These are phyloP conservation scores for Pestalotiopsis sp. DNA, from an alignment of 2,329 filamentous ascomycete species.

Conservation along the genomic window DNA sequence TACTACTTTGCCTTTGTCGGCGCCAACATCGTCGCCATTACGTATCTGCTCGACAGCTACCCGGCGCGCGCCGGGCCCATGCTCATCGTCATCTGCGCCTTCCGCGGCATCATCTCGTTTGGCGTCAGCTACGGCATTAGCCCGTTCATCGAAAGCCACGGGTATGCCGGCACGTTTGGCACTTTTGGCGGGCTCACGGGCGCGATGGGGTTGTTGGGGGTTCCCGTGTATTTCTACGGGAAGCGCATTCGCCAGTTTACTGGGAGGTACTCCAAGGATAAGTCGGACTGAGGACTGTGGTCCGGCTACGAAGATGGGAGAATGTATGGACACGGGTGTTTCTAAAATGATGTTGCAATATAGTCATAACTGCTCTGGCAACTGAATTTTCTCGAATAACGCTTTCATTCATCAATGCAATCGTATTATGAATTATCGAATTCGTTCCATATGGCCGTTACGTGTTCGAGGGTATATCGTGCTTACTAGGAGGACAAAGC, in stretches of 20 bases:
- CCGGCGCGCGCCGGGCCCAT: constrained; percentile 43
- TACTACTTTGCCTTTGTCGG: constrained; percentile 42
- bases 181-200: constrained; percentile 35
- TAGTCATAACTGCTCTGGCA: too few relatives aligned
- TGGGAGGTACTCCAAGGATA: constrained; percentile 22
- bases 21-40: constrained; percentile 46
- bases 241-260: constrained; percentile 32
- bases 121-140: constrained; percentile 33
- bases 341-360: too few relatives aligned
- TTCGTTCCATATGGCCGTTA: too few relatives aligned
- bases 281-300: not conserved
- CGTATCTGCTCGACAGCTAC: constrained; percentile 47
- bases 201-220: constrained; percentile 28
- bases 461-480: too few relatives aligned
- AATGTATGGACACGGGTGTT: too few relatives aligned
- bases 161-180: constrained; percentile 36
- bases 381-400: too few relatives aligned
- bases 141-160: constrained; percentile 29
- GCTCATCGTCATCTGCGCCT: constrained; percentile 47
- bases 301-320: too few relatives aligned
- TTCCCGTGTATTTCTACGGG: constrained; percentile 34
- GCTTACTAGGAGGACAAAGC: too few relatives aligned
- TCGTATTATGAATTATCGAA: too few relatives aligned
- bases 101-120: constrained; percentile 48
- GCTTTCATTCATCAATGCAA: too few relatives aligned